Conservation (phyloP, 768 basidiomycete species). For the Pisolithus sp. region DNA sequence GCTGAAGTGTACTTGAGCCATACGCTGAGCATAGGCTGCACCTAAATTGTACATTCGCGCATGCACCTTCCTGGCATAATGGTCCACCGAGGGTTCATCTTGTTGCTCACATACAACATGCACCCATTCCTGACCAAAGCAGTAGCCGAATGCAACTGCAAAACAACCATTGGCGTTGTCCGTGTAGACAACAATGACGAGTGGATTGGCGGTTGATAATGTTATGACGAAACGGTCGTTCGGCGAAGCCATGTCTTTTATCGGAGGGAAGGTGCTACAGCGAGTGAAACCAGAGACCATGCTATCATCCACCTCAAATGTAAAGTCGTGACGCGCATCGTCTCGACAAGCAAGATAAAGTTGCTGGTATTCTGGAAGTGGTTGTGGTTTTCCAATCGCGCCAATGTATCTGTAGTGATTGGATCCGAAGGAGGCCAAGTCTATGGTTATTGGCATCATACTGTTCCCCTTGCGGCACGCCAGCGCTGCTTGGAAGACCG, state of each 20-base stretch:
- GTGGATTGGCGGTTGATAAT: not conserved
- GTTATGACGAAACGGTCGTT: not conserved
- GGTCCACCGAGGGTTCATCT: not conserved
- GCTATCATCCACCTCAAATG: not conserved
- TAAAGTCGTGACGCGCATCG: not conserved
- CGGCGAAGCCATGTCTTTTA: not conserved
- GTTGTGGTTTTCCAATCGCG: not conserved
- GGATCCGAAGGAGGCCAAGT: not conserved
- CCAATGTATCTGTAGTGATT: not conserved
- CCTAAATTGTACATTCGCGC: not conserved
- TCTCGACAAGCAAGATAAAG: not conserved
- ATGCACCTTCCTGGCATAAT: not conserved
- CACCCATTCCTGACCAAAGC: not conserved
- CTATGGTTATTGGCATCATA: not conserved
- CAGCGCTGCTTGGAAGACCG: not conserved
- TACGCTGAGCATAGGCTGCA: not conserved
- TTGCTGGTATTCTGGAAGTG: not conserved
- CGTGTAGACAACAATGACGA: not conserved
- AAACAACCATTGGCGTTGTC: not conserved
- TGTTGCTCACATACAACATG: not conserved
- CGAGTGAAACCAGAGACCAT: not conserved
- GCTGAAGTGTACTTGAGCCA: not conserved
- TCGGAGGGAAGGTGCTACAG: not conserved
- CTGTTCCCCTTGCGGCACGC: not conserved
- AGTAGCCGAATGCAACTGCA: not conserved